Evolutionary conservation across 495 filamentous ascomycete genomes (phyloP), one percentile per base, ranked within the genome.

Genomic region (Physcia stellaris): DNA sequence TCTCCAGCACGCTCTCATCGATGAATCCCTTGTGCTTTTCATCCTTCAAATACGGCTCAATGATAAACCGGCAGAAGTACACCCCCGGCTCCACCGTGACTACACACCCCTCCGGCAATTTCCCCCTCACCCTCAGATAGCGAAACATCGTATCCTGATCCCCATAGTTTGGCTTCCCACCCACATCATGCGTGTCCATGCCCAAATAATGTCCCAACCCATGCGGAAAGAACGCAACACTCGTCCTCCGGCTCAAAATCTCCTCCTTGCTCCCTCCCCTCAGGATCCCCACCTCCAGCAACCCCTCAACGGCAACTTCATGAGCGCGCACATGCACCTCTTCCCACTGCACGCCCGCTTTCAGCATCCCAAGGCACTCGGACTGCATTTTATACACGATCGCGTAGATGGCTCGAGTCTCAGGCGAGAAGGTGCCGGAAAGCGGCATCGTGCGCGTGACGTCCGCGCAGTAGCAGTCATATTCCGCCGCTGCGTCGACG

Each of bases 41-140:
- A 45, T 76, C 64, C 16, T 64, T 65, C 23, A 84, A 67, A 53
- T 77, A 87, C 4, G 85, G 86, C 33, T 80, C 75, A 44, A 98
- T 83, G 43, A 95, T 94, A 53, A 88, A 96, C 30, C 73, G 69
- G 56, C 87, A 94, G 54, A 96, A 99, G 59, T 84, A 85, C 56
- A 96, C 71, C 17, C 88, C 88, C 7, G 86, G 86, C 56, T 94
- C 85, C 31, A 96, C 70, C 0, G 86, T 93, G 12, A 94, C 71
- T 12, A 93, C 71, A 78, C 86, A 85, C 16, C 73, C 70, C 39
- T 74, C 66, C 43, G 73, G 65, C 36, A 92, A 55, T 35, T 56
- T 66, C 9, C 84, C 80, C 30, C 90, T 61, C n/a, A 94, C 79
- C 33, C 90, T 68, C 29, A 99, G 31, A 34, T 50, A 53, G 34